Evolutionary conservation across 208 protist species (phyloP), one percentile per base, ranked within the genome.

Genomic region (Trypanosoma scelopori): DNA sequence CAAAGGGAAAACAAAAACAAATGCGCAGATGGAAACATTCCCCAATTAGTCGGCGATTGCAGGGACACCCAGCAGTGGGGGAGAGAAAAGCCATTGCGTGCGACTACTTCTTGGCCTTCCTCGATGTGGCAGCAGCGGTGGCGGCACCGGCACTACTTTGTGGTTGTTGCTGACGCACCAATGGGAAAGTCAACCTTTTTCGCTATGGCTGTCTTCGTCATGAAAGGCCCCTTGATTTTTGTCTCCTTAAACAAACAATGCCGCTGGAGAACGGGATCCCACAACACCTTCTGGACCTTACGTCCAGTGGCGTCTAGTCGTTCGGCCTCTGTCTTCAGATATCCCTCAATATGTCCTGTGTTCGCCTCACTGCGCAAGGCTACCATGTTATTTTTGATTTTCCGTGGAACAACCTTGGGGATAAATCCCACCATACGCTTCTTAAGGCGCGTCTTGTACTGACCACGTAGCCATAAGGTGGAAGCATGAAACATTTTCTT

Each of bases 341-440:
- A 87, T 13, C 88, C 85, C 61, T 92, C 81, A 39, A 94, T 91
- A 63, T 86, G 77, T 16, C 85, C 88, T 3, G 88, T 92, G 74
- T 92, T 94, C 0, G 85, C 88, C 72, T 94, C 82, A 60, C 83
- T 91, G 45, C 88, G 88, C 53, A 94, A 59, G 18, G 88, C 88
- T 5, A 94, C 83, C 50, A 74, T 82, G 65, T 90, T 91, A 66
- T 90, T 90, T 43, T 82, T 75, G 47, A 94, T 90, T 65, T 94
- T 94, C 28, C 88, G 65, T 5, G 85, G 88, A 41, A 94, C 77
- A 12, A 94, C 88, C 51, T 89, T 91, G 0, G 88, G 88, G 46
- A 94, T 86, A 64, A 89, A 94, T 12, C 88, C 88, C 11, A 94
- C 88, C 84, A 91, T 91, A 47, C 88, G 84, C 68, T 90, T 91